These are phyloP conservation scores for Eucalyptus coolabah DNA, from an alignment of 345 rosid species.

Conservation along the genomic window DNA sequence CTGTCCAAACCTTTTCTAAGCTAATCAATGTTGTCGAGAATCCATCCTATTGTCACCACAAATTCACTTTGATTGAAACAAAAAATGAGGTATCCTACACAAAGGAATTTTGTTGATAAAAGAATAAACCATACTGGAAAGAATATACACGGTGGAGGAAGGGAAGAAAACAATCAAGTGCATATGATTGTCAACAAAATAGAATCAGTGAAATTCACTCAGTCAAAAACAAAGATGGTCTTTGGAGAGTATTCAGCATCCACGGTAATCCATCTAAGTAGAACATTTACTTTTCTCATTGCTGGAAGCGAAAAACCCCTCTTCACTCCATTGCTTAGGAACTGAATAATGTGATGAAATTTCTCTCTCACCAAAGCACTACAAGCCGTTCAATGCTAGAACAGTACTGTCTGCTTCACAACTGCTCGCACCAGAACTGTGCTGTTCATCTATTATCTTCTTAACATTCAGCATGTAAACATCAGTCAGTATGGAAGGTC, in stretches of 20 bases:
- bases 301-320: background rate
- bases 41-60: background rate
- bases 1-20: background rate
- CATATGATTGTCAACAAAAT: background rate
- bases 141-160: background rate
- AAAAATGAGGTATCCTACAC: background rate
- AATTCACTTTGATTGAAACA: background rate
- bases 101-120: background rate
- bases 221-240: background rate
- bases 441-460: background rate
- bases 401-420: background rate
- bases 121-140: background rate
- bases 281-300: background rate
- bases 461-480: background rate
- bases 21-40: background rate
- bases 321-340: background rate
- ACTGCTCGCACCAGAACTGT: background rate
- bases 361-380: background rate
- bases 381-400: background rate
- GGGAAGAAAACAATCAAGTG: background rate
- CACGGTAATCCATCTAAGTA: background rate
- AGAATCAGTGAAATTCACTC: background rate
- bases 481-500: slow-evolving; percentile 14
- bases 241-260: background rate
- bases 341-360: background rate